These are phyloP conservation scores for Yamadazyma conglobata DNA, from an alignment of 1,139 yeast species.

Conservation along the genomic window DNA sequence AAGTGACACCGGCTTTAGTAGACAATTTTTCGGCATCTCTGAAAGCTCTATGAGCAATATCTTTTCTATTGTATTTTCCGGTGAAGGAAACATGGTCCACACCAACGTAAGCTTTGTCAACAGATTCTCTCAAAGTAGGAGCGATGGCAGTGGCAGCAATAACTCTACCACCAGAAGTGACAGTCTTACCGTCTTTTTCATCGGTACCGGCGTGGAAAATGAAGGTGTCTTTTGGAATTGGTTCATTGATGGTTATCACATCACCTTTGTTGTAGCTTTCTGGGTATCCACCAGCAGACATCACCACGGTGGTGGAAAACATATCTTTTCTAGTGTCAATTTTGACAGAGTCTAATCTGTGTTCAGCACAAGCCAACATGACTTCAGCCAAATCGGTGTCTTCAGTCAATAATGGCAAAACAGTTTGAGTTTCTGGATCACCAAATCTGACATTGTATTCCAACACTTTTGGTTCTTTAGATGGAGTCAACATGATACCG, in stretches of 20 bases:
- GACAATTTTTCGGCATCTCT: conserved; percentile 39
- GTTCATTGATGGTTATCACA: conserved; percentile 57
- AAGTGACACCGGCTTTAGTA: conserved; percentile 54
- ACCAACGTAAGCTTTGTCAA: conserved; percentile 80
- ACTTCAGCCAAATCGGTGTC: conserved; percentile 91
- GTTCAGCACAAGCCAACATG: conserved; percentile 92
- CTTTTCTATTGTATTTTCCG: conserved; percentile 80
- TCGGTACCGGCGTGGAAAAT: conserved; percentile 96
- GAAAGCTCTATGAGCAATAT: conserved; percentile 96
- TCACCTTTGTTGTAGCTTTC: conserved; percentile 84
- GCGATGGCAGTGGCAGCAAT: conserved; percentile 93
- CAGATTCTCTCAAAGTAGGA: conserved; percentile 70
- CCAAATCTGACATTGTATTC: conserved; percentile 98
- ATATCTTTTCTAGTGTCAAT: conserved; percentile 58
- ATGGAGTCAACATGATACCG: conserved; percentile 86
- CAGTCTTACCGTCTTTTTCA: conserved; percentile 51
- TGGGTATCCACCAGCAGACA: conserved; percentile 98
- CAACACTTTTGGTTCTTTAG: conserved; percentile 84
- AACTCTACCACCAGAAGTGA: conserved; percentile 95
- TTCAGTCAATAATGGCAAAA: conserved; percentile 75
- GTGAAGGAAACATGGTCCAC: conserved; percentile 70
- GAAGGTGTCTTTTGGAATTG: conserved; percentile 52
- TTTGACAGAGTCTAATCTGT: conserved; percentile 81
- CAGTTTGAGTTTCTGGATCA: conserved; percentile 98
- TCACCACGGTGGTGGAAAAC: conserved; percentile 86